Percentiles rank a stretch among this genome's conserved stretches.
phyloP scores from a whole-genome alignment of 257 asterid genomes.

The Nyctanthes arbortristis region DNA sequence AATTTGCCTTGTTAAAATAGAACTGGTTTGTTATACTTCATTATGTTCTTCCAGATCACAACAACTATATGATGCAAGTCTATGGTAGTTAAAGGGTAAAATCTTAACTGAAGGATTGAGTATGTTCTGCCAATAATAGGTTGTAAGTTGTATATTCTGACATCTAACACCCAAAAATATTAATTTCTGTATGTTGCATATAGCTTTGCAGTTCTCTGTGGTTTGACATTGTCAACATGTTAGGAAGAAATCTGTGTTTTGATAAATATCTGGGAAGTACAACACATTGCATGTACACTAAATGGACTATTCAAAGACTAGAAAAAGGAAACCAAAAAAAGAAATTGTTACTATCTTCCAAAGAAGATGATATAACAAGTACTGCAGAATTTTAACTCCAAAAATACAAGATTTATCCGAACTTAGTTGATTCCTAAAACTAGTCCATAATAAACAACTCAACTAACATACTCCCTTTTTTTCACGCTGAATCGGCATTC shows the following conservation, averaged over 20 bases:
- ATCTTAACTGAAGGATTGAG: neutral
- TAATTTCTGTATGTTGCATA: neutral
- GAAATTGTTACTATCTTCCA: neutral
- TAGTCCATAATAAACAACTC: neutral
- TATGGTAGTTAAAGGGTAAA: neutral
- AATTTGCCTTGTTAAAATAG: neutral
- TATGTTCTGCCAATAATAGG: neutral
- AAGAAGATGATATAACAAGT: neutral
- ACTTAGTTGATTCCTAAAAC: neutral
- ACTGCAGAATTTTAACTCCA: neutral
- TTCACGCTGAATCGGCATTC: too few relatives aligned
- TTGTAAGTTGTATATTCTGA: neutral
- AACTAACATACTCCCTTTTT: neutral
- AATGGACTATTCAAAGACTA: neutral
- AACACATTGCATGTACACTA: too few relatives aligned
- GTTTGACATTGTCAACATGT: neutral
- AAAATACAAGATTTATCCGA: neutral
- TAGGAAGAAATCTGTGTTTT: neutral
- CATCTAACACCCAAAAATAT: neutral
- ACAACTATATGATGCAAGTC: neutral
- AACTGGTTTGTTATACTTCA: neutral
- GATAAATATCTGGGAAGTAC: neutral
- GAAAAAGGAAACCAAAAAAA: neutral
- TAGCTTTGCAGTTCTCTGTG: neutral
- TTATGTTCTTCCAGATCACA: neutral